phyloP scores from a whole-genome alignment of 1,284 basidiomycete genomes.

The Cryptococcus hybrid region DNA sequence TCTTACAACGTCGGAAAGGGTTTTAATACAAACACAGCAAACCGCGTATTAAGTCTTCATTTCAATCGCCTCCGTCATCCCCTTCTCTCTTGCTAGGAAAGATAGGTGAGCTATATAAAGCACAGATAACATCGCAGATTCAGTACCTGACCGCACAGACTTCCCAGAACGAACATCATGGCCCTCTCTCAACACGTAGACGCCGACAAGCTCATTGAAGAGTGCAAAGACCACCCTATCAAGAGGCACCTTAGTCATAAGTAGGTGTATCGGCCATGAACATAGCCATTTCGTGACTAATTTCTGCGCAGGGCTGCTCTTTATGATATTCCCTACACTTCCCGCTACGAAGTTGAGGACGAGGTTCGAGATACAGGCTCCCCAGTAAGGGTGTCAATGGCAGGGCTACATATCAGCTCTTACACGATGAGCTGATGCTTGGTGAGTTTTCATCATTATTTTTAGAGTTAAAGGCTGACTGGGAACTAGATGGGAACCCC shows the following conservation, averaged over 20 bases:
- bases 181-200: slow-evolving; percentile 44
- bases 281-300: not conserved
- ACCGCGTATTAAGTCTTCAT: no score
- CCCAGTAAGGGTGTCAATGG: slow-evolving; percentile 49
- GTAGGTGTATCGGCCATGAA: slow-evolving; percentile 10
- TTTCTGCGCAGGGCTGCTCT: slow-evolving; percentile 20
- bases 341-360: slow-evolving; percentile 39
- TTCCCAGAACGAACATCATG: slow-evolving; percentile 24
- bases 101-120: no score
- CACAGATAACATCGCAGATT: no score
- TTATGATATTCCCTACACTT: slow-evolving; percentile 40
- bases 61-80: no score
- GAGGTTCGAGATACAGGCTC: slow-evolving; percentile 48
- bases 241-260: slow-evolving; percentile 28
- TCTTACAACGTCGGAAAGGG: no score
- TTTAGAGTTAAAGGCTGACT: slow-evolving; percentile 1
- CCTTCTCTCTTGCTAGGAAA: no score
- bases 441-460: slow-evolving; percentile 15
- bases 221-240: slow-evolving; percentile 40
- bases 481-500: slow-evolving; percentile 63
- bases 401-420: slow-evolving; percentile 66
- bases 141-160: no score
- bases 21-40: no score
- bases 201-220: slow-evolving; percentile 42
- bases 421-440: slow-evolving; percentile 77